Evolutionary conservation across 768 basidiomycete species (phyloP).

Genomic region (Artomyces pyxidatus): DNA sequence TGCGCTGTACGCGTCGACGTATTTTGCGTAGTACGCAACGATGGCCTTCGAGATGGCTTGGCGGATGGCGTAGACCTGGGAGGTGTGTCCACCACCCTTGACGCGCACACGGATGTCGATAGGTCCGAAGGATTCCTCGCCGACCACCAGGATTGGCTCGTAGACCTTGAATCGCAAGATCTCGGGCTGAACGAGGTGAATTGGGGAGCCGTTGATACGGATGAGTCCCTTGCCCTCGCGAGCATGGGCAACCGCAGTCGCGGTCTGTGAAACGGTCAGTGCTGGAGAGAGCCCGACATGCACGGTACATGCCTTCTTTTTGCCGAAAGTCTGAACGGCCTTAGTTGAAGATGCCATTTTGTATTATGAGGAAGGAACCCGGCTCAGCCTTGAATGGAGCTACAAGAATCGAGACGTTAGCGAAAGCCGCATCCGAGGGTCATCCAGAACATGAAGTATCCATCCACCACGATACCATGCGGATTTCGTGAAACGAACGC

Average conservation of each 20-base stretch:
- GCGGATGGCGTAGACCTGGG: slow-evolving; percentile 97
- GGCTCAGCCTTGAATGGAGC: slow-evolving; percentile 14
- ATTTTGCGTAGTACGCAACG: slow-evolving; percentile 98
- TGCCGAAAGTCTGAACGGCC: slow-evolving; percentile 99
- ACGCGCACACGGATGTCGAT: slow-evolving; percentile 97
- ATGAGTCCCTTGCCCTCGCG: slow-evolving; percentile 95
- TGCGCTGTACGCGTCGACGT: slow-evolving; percentile 94
- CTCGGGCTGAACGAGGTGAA: slow-evolving; percentile 91
- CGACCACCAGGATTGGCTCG: slow-evolving; percentile 91
- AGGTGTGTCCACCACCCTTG: slow-evolving; percentile 98
- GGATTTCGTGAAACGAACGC: slow-evolving; percentile 2
- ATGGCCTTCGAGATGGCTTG: slow-evolving; percentile 98
- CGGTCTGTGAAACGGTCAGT: slow-evolving; percentile 54
- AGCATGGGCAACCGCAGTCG: slow-evolving; percentile 95
- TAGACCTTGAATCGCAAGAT: slow-evolving; percentile 98
- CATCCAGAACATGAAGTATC: slow-evolving; percentile 27
- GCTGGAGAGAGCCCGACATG: slow-evolving; percentile 2
- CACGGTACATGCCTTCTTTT: slow-evolving; percentile 81
- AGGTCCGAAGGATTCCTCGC: slow-evolving; percentile 77
- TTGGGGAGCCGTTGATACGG: slow-evolving; percentile 94
- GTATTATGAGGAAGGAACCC: slow-evolving; percentile 19
- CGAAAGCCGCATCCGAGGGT: slow-evolving; percentile 12
- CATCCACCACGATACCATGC: slow-evolving; percentile 32
- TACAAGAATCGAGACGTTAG: slow-evolving; percentile 13
- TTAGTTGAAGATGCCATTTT: slow-evolving; percentile 70